phyloP scores from a whole-genome alignment of 1,139 yeast genomes.

The Debaryomyces udenii region DNA sequence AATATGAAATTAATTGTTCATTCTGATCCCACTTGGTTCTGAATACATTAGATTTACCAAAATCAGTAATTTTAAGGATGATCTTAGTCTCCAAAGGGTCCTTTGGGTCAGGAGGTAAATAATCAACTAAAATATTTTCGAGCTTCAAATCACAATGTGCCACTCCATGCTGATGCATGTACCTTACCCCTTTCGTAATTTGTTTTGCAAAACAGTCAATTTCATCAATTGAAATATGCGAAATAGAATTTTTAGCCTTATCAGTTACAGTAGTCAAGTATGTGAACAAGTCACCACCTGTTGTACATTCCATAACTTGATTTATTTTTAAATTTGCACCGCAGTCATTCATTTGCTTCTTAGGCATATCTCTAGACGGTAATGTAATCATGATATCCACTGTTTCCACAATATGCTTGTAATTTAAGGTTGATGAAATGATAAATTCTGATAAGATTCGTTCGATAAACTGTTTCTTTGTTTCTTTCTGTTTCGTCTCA shows the following conservation, averaged over 20 bases:
- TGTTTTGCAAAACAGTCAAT: constrained; percentile 75
- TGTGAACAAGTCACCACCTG: constrained; percentile 68
- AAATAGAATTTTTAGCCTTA: constrained; percentile 16
- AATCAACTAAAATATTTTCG: constrained; percentile 56
- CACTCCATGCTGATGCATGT: constrained; percentile 73
- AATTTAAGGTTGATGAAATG: constrained; percentile 69
- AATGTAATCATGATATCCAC: constrained; percentile 61
- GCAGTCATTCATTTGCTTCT: constrained; percentile 1
- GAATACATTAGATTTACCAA: constrained; percentile 79
- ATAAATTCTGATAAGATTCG: constrained; percentile 78
- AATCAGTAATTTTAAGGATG: constrained; percentile 63
- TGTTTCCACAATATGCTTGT: constrained; percentile 69
- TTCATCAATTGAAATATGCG: constrained; percentile 47
- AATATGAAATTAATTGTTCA: constrained; percentile 54
- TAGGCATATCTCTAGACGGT: constrained; percentile 16
- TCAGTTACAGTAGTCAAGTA: constrained; percentile 30
- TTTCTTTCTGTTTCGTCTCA: constrained; percentile 50
- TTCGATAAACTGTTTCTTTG: constrained; percentile 62
- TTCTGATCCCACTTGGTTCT: constrained; percentile 65
- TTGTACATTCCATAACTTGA: constrained; percentile 78
- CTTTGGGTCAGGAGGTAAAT: constrained; percentile 13
- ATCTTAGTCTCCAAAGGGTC: constrained; percentile 35
- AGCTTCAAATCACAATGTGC: constrained; percentile 74
- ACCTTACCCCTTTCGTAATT: constrained; percentile 61
- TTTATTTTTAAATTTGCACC: constrained; percentile 52